Conservation (phyloP, 1,284 basidiomycete species). For the Melanopsichium pennsylvanicum region DNA sequence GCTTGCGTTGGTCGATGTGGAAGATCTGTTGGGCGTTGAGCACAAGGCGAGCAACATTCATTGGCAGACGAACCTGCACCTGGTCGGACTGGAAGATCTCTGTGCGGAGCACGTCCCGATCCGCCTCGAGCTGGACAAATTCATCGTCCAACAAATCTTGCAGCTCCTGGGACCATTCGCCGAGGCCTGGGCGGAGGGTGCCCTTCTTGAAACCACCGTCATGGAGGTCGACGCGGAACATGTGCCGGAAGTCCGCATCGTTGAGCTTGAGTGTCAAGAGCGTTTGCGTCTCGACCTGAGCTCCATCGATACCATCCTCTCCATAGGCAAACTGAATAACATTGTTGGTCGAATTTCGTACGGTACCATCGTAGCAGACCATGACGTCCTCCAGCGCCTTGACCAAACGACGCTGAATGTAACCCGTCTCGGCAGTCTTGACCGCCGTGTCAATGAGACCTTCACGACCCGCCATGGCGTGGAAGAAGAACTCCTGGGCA, state of each 20-base stretch:
- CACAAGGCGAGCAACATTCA: slow-evolving; percentile 88
- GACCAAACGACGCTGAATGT: slow-evolving; percentile 96
- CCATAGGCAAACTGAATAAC: slow-evolving; percentile 97
- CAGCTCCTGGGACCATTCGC: slow-evolving; percentile 83
- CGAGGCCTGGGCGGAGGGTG: slow-evolving; percentile 90
- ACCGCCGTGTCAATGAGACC: slow-evolving; percentile 99
- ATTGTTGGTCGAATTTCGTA: slow-evolving; percentile 79
- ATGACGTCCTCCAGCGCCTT: slow-evolving; percentile 98
- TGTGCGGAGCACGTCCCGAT: slow-evolving; percentile 78
- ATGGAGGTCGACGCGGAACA: slow-evolving; percentile 89
- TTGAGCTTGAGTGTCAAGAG: slow-evolving; percentile 87
- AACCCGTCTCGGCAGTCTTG: slow-evolving; percentile 99
- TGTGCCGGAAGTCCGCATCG: slow-evolving; percentile 83
- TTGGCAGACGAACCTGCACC: slow-evolving; percentile 72
- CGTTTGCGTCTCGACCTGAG: slow-evolving; percentile 93
- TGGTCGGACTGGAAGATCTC: slow-evolving; percentile 81
- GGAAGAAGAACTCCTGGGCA: slow-evolving; percentile 99
- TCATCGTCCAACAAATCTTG: slow-evolving; percentile 90
- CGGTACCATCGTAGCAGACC: slow-evolving; percentile 97
- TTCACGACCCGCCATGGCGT: slow-evolving; percentile 99
- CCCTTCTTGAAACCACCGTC: slow-evolving; percentile 69
- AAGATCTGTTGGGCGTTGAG: slow-evolving; percentile 97
- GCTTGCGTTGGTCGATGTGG: slow-evolving; percentile 91
- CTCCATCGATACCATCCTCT: slow-evolving; percentile 98
- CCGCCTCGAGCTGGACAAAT: slow-evolving; percentile 77